A percentile compares a stretch with the other conserved stretches of the same genome.
These are phyloP conservation scores for Deuterostichococcus epilithicus DNA, from an alignment of 139 green algal genomes.

Conservation along the genomic window DNA sequence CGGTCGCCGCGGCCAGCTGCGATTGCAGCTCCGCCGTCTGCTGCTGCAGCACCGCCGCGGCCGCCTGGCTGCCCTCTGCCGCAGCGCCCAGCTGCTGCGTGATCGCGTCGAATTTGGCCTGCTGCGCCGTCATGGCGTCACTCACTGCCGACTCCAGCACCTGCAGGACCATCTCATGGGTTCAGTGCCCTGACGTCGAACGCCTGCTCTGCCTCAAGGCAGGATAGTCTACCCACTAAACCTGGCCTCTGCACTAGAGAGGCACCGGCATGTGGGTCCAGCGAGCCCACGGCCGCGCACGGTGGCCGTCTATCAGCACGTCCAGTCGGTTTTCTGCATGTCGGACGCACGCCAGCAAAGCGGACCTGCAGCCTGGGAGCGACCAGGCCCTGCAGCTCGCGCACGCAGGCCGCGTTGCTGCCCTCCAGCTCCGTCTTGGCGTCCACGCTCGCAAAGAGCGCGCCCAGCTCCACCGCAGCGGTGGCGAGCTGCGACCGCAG, in stretches of 20 bases:
- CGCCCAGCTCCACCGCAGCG: constrained; percentile 22
- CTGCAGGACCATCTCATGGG: constrained; percentile 4
- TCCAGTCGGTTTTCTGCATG: not conserved
- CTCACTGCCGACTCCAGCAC: constrained; percentile 26
- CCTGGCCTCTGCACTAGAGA: not conserved
- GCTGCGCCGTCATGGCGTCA: constrained; percentile 5
- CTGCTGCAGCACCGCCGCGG: constrained; percentile 4
- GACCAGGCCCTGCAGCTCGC: not conserved
- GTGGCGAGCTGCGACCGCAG: constrained; percentile 39
- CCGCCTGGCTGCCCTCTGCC: not conserved
- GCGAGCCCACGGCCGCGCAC: not conserved
- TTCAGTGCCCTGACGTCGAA: constrained; percentile 27
- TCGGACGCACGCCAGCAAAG: not conserved
- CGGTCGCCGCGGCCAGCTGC: not conserved
- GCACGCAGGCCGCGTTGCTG: not conserved
- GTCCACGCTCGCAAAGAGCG: constrained; percentile 30
- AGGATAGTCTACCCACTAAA: constrained; percentile 9
- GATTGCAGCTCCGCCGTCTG: constrained; percentile 8
- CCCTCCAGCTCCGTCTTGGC: constrained; percentile 12
- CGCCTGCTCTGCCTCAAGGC: constrained; percentile 34
- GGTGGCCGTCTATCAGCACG: not conserved
- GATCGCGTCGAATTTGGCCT: not conserved
- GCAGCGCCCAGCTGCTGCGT: not conserved
- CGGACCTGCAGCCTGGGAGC: not conserved
- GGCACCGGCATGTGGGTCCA: not conserved